Conservation (phyloP, 176 grass and related monocot species). For the Cenchrus americanus region DNA sequence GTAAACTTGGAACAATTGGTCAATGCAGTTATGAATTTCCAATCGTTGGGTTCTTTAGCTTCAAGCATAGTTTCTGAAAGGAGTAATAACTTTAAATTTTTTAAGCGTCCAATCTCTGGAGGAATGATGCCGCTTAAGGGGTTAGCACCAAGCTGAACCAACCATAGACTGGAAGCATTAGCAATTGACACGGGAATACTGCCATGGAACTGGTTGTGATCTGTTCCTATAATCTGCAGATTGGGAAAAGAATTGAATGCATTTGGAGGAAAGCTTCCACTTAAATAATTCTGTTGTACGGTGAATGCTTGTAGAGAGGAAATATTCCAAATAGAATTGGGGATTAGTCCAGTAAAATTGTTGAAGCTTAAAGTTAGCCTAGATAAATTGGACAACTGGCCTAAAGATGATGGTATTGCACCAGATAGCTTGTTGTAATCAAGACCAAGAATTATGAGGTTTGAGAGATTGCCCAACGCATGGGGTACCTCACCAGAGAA, state of each 20-base stretch:
- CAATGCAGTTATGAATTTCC: constrained; percentile 38
- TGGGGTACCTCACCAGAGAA: not conserved
- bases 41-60: constrained; percentile 1
- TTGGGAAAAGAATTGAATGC: not conserved
- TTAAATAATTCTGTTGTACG: not conserved
- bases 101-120: not conserved
- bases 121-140: constrained; percentile 5
- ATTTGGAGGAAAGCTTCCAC: not conserved
- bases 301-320: not conserved
- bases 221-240: not conserved
- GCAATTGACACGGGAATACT: not conserved
- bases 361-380: constrained; percentile 2
- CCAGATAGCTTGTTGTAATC: not conserved
- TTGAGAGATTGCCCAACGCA: not conserved
- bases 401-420: constrained; percentile 8
- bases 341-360: constrained; percentile 14
- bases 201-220: constrained; percentile 40
- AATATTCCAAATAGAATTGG: constrained; percentile 32
- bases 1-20: constrained; percentile 37
- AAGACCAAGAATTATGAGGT: not conserved
- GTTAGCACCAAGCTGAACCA: not conserved
- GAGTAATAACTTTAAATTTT: not conserved
- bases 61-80: not conserved
- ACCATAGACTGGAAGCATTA: constrained; percentile 39
- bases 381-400: not conserved